These are phyloP conservation scores for Phytophthora kernoviae DNA, from an alignment of 352 stramenopile species.

Conservation along the genomic window DNA sequence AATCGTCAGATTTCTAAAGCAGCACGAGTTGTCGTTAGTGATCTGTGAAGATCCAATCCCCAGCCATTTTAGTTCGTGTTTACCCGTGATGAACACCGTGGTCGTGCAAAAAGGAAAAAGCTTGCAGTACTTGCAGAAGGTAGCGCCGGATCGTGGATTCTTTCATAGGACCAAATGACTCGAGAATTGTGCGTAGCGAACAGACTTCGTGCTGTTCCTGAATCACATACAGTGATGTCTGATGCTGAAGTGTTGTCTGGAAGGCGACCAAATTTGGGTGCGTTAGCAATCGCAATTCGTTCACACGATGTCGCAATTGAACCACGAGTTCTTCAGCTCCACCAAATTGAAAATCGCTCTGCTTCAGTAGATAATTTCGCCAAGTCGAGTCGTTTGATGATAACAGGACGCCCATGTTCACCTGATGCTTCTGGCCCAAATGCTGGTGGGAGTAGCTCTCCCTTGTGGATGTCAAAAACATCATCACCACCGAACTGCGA, in stretches of 20 bases:
- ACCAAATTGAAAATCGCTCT: slow-evolving; percentile 10
- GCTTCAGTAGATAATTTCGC: neutral
- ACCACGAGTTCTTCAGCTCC: slow-evolving; percentile 6
- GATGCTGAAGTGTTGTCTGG: slow-evolving; percentile 37
- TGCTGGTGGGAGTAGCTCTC: slow-evolving; percentile 9
- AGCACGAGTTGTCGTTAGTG: neutral
- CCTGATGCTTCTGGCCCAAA: slow-evolving; percentile 9
- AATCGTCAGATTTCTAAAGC: slow-evolving; percentile 42
- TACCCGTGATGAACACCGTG: slow-evolving; percentile 57
- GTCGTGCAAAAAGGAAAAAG: slow-evolving; percentile 50
- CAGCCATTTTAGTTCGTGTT: neutral
- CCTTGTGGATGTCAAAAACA: slow-evolving; percentile 26
- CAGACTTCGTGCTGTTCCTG: slow-evolving; percentile 47
- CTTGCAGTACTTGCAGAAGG: slow-evolving; percentile 61
- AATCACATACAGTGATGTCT: slow-evolving; percentile 43
- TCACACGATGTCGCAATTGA: slow-evolving; percentile 38
- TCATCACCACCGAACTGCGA: slow-evolving; percentile 16
- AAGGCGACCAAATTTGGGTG: slow-evolving; percentile 56
- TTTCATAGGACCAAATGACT: slow-evolving; percentile 76
- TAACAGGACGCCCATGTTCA: slow-evolving; percentile 3
- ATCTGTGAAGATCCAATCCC: neutral
- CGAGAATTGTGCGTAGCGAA: slow-evolving; percentile 60
- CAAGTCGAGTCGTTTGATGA: slow-evolving; percentile 27
- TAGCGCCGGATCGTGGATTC: slow-evolving; percentile 74
- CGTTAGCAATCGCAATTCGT: slow-evolving; percentile 40